Percentiles rank a stretch among this genome's conserved stretches.
phyloP scores from a whole-genome alignment of 2,329 filamentous ascomycete species.

The Phyllosticta citriasiana region DNA sequence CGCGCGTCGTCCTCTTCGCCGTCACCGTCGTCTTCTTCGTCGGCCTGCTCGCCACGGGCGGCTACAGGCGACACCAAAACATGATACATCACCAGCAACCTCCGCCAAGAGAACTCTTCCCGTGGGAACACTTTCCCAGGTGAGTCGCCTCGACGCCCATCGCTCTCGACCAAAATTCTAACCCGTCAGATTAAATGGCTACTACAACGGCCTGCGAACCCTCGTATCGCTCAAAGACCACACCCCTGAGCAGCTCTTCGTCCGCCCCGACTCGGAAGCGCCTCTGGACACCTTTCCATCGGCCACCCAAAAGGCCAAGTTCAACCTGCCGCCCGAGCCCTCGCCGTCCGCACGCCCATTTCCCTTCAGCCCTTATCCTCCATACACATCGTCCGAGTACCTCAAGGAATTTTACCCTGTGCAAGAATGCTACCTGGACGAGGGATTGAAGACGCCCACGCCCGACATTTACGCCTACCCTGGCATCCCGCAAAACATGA shows the following conservation, averaged over 20 bases:
- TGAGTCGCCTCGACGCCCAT: conserved; percentile 16
- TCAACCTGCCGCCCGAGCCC: conserved; percentile 20
- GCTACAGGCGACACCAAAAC: conserved; percentile 28
- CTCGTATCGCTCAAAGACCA: conserved; percentile 34
- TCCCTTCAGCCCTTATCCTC: conserved; percentile 36
- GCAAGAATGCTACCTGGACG: conserved; percentile 53
- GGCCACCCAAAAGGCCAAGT: conserved; percentile 7
- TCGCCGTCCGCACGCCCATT: conserved; percentile 26
- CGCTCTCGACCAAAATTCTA: neutral
- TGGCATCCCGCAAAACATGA: conserved; percentile 40
- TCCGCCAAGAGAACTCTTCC: conserved; percentile 25
- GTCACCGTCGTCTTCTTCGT: conserved; percentile 32
- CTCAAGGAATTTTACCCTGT: conserved; percentile 43
- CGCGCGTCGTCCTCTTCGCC: conserved; percentile 31
- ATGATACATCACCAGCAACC: conserved; percentile 8
- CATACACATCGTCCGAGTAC: conserved; percentile 33
- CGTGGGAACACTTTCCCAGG: conserved; percentile 37
- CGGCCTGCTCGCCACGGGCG: conserved; percentile 32
- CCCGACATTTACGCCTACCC: conserved; percentile 59
- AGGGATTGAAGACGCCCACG: conserved; percentile 37
- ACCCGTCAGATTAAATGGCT: conserved; percentile 31
- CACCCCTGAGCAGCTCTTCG: conserved; percentile 34
- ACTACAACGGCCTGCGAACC: conserved; percentile 39
- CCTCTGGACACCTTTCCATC: conserved; percentile 27
- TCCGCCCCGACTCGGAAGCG: conserved; percentile 29